These are phyloP conservation scores for Acanthamoeba lenticulata DNA, from an alignment of 208 protist species.

Conservation along the genomic window DNA sequence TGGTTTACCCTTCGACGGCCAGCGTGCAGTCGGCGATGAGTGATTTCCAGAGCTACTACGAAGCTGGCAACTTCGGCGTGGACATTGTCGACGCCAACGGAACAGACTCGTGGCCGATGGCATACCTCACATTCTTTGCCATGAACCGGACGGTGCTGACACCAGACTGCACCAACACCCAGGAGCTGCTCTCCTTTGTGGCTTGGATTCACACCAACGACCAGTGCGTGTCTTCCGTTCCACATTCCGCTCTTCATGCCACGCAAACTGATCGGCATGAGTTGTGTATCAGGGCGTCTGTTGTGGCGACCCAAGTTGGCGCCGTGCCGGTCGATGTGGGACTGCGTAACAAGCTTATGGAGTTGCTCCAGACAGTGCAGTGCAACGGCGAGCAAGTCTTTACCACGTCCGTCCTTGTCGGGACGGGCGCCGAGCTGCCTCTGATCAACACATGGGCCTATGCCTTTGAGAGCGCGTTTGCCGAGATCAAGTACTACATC, in stretches of 20 bases:
- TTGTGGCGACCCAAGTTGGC: neutral
- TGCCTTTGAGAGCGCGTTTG: neutral
- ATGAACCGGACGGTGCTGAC: neutral
- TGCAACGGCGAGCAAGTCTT: neutral
- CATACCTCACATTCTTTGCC: constrained; percentile 11
- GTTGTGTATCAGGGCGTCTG: neutral
- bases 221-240: neutral
- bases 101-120: neutral
- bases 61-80: neutral
- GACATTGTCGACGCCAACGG: neutral
- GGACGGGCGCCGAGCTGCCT: neutral
- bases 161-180: neutral
- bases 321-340: neutral
- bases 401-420: neutral
- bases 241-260: neutral
- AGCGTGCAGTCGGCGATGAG: neutral
- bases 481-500: neutral
- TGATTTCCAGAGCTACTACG: neutral
- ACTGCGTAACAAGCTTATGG: neutral
- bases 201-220: constrained; percentile 16
- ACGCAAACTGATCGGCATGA: neutral
- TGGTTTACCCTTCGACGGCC: neutral
- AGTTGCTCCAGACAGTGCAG: neutral
- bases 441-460: constrained; percentile 28
- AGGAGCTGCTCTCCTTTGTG: neutral